phyloP scores from a whole-genome alignment of 352 stramenopile genomes.

The Globisporangium spinosum region DNA sequence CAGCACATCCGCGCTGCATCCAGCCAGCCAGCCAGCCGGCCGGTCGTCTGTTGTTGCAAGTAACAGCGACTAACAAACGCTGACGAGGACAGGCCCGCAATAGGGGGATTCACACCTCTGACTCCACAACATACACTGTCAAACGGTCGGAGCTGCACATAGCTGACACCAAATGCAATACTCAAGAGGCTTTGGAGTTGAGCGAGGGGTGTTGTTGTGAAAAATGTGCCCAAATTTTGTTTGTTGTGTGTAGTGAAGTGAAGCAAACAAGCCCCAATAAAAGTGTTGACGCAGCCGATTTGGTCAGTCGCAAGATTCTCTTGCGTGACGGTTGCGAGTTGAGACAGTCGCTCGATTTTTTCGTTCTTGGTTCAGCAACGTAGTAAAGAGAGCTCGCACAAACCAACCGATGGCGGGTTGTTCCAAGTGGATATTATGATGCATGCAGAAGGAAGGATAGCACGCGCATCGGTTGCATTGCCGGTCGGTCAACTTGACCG shows the following conservation, averaged over 20 bases:
- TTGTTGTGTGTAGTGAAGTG: not conserved
- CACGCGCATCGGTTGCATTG: not conserved
- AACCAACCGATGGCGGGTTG: not conserved
- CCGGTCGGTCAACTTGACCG: too few relatives aligned
- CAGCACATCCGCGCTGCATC: not conserved
- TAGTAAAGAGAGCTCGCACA: not conserved
- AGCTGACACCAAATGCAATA: not conserved
- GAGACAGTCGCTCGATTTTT: not conserved
- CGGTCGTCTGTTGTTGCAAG: not conserved
- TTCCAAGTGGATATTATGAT: not conserved
- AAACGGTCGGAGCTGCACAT: not conserved
- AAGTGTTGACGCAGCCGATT: not conserved
- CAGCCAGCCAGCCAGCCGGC: not conserved
- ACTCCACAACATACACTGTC: not conserved
- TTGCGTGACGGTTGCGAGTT: not conserved
- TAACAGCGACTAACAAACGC: not conserved
- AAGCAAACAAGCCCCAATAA: not conserved
- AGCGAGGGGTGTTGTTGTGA: not conserved
- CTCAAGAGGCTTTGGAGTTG: not conserved
- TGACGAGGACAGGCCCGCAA: not conserved
- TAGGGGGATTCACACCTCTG: not conserved
- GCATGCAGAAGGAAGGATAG: not conserved
- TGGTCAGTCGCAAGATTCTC: not conserved
- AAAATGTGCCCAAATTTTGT: not conserved
- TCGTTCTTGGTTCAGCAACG: not conserved